These are phyloP conservation scores for Spizellomyces punctatus DNA, from an alignment of 192 early-diverging fungal genomes.

Conservation along the genomic window DNA sequence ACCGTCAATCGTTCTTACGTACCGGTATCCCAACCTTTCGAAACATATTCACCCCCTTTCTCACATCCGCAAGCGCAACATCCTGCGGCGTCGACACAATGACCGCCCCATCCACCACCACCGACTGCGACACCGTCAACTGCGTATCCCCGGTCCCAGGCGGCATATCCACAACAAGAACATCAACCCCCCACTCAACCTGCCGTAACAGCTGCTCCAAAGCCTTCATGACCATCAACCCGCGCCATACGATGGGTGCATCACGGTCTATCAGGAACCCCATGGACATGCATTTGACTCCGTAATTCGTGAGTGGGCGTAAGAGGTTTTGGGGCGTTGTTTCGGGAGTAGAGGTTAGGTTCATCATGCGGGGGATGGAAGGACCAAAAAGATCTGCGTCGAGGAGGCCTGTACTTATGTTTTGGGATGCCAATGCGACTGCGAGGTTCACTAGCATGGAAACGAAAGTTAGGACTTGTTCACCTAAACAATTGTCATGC, in stretches of 20 bases:
- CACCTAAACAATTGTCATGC: not conserved
- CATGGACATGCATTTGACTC: slow-evolving; percentile 89
- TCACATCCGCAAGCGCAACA: slow-evolving; percentile 78
- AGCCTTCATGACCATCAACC: slow-evolving; percentile 94
- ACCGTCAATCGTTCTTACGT: slow-evolving; percentile 31
- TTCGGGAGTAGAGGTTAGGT: slow-evolving; percentile 73
- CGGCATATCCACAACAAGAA: slow-evolving; percentile 88
- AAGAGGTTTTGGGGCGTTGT: slow-evolving; percentile 59
- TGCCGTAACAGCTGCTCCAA: slow-evolving; percentile 83
- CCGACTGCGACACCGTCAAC: slow-evolving; percentile 79
- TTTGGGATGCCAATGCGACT: slow-evolving; percentile 62
- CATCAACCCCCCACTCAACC: slow-evolving; percentile 81
- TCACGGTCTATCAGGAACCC: slow-evolving; percentile 81
- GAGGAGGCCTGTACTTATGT: slow-evolving; percentile 63
- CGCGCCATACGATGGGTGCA: slow-evolving; percentile 84
- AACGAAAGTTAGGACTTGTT: not conserved
- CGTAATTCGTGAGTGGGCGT: slow-evolving; percentile 80
- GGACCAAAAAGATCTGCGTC: slow-evolving; percentile 96
- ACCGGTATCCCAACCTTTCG: slow-evolving; percentile 80
- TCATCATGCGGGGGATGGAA: slow-evolving; percentile 84
- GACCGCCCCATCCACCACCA: slow-evolving; percentile 71
- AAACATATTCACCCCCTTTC: slow-evolving; percentile 82
- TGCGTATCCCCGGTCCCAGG: slow-evolving; percentile 93
- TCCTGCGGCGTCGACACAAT: slow-evolving; percentile 93
- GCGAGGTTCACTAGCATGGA: slow-evolving; percentile 70